Evolutionary conservation across 2,329 filamentous ascomycete species (phyloP).

Genomic region (Pseudogymnoascus sp.): DNA sequence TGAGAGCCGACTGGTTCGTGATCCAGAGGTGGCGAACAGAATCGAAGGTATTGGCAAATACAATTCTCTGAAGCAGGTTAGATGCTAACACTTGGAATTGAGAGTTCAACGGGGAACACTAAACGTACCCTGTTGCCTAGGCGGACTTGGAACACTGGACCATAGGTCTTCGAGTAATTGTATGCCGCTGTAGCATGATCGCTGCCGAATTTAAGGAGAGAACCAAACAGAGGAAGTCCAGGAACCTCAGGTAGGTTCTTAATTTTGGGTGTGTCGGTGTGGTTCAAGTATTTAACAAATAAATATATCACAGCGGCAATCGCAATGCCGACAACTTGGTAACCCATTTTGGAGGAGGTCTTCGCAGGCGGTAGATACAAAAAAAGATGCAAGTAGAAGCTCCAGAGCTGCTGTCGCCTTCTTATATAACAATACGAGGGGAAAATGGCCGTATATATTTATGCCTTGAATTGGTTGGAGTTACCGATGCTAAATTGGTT

Average conservation of each 20-base stretch:
- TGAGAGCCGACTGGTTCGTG: conserved; percentile 68
- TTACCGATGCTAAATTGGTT: background rate
- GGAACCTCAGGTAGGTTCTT: conserved; percentile 55
- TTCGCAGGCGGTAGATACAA: background rate
- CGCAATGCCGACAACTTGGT: conserved; percentile 19
- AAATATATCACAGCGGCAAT: conserved; percentile 24
- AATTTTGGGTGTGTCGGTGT: conserved; percentile 52
- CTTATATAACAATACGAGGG: conserved; percentile 4
- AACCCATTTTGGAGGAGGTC: conserved; percentile 8
- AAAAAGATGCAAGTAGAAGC: background rate
- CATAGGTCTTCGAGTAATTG: conserved; percentile 53
- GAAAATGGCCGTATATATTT: background rate
- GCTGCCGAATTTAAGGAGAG: conserved; percentile 52
- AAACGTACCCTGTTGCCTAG: conserved; percentile 57
- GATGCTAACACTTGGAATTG: background rate
- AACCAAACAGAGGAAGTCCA: conserved; percentile 56
- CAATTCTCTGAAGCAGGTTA: conserved; percentile 45
- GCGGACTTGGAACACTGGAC: conserved; percentile 58
- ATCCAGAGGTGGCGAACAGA: conserved; percentile 70
- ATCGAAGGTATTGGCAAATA: conserved; percentile 74
- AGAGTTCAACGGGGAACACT: background rate
- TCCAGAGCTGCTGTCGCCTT: background rate
- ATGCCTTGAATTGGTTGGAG: background rate
- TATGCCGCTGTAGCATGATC: conserved; percentile 48
- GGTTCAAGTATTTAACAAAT: conserved; percentile 30